phyloP scores from a whole-genome alignment of 257 asterid genomes.

The Echites panduratus region DNA sequence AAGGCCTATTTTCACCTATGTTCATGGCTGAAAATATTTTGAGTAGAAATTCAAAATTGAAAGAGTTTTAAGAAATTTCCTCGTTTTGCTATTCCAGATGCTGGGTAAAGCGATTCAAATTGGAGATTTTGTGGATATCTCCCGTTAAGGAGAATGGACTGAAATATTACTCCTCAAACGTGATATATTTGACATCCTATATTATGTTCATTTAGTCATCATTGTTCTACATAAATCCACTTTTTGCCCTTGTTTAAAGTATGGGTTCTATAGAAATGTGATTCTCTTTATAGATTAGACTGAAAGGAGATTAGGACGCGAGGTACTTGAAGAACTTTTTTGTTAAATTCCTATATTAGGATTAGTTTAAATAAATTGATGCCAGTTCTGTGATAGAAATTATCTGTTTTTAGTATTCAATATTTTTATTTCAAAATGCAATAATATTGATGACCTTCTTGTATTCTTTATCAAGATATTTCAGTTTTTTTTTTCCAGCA shows the following conservation, averaged over 20 bases:
- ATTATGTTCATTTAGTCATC: too few relatives aligned
- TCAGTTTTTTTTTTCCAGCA: background rate
- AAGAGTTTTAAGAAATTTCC: too few relatives aligned
- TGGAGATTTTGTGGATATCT: background rate
- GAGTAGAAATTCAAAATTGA: too few relatives aligned
- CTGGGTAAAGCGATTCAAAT: background rate
- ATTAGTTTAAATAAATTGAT: background rate
- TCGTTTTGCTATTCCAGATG: too few relatives aligned
- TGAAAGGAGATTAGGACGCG: background rate
- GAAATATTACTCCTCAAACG: background rate
- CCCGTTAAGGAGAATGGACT: background rate
- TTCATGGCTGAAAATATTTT: too few relatives aligned
- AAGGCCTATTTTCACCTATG: background rate
- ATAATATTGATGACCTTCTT: background rate
- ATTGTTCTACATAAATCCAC: too few relatives aligned
- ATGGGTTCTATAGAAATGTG: background rate
- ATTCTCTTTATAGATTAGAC: too few relatives aligned
- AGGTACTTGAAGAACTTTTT: background rate
- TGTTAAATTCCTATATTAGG: background rate
- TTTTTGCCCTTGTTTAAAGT: background rate
- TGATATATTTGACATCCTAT: background rate
- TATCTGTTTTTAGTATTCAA: background rate
- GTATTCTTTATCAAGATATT: background rate
- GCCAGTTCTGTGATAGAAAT: background rate
- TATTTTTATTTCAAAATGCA: background rate